Conservation (phyloP, 441 rosid species). For the Syzygium syzygioides region DNA sequence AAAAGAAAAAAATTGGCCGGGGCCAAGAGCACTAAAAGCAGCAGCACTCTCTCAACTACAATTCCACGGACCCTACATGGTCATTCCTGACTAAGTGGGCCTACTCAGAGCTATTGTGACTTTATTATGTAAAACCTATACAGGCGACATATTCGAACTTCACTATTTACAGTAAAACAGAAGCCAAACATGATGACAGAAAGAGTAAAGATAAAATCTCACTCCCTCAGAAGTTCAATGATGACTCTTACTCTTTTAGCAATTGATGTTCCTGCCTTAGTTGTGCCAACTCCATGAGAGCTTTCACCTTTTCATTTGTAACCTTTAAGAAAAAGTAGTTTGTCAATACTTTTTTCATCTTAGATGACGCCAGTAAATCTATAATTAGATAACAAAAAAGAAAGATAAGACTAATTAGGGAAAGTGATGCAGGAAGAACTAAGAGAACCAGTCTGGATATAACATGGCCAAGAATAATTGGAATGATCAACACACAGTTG, state of each 20-base stretch:
- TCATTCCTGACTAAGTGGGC: background rate
- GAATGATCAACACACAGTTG: background rate
- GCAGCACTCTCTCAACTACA: background rate
- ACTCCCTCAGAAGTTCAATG: background rate
- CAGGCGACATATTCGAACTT: background rate
- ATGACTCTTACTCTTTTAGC: slow-evolving; percentile 56
- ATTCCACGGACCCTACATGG: background rate
- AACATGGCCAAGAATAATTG: background rate
- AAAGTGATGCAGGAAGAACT: background rate
- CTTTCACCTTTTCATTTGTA: slow-evolving; percentile 93
- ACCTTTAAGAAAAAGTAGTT: slow-evolving; percentile 36
- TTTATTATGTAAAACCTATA: background rate
- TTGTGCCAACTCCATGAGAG: slow-evolving; percentile 83
- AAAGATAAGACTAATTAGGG: background rate
- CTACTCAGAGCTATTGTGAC: background rate
- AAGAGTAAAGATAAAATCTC: background rate
- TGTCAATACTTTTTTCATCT: background rate
- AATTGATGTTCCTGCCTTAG: slow-evolving; percentile 65
- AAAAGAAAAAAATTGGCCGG: background rate
- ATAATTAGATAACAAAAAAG: background rate
- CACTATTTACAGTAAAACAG: background rate
- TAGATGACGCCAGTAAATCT: background rate
- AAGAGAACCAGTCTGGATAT: background rate
- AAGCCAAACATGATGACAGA: background rate
- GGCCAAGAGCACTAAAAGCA: background rate